Conservation (phyloP, 441 rosid genomes). For the Cnidoscolus chayamansa region DNA sequence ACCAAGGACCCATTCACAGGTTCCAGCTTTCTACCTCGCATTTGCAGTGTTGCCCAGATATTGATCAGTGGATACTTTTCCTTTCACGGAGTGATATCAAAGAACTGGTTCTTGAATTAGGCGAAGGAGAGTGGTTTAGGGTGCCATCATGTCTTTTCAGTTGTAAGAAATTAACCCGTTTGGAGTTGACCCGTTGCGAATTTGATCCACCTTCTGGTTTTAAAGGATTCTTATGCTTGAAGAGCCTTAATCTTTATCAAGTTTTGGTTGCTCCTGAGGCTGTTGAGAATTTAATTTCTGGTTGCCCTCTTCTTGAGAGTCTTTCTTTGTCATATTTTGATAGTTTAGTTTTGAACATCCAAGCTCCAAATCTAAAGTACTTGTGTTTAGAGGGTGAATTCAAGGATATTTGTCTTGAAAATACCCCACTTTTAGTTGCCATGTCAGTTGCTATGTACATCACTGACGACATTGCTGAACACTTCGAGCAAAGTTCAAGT, state of each 20-base stretch:
- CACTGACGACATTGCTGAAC: slow-evolving; percentile 70
- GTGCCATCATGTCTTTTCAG: slow-evolving; percentile 75
- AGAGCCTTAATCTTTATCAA: slow-evolving; percentile 72
- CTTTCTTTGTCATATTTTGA: slow-evolving; percentile 76
- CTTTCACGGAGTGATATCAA: slow-evolving; percentile 72
- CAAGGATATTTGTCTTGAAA: slow-evolving; percentile 66
- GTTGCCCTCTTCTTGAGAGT: slow-evolving; percentile 78
- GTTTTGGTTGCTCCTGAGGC: slow-evolving; percentile 71
- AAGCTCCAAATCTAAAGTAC: slow-evolving; percentile 77
- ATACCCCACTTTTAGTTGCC: slow-evolving; percentile 61
- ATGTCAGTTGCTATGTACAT: slow-evolving; percentile 83
- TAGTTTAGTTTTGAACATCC: slow-evolving; percentile 60
- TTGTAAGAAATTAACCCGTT: slow-evolving; percentile 53
- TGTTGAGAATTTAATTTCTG: slow-evolving; percentile 65
- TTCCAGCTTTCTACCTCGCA: slow-evolving; percentile 63
- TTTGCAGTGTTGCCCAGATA: slow-evolving; percentile 63
- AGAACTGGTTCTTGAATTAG: slow-evolving; percentile 71
- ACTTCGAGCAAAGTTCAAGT: slow-evolving; percentile 71
- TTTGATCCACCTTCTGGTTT: slow-evolving; percentile 67
- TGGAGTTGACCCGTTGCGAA: slow-evolving; percentile 80
- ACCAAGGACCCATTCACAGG: slow-evolving; percentile 85
- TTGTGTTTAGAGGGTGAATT: slow-evolving; percentile 88
- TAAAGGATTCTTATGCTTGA: slow-evolving; percentile 66
- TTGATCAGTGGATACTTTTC: slow-evolving; percentile 92
- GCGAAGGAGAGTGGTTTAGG: slow-evolving; percentile 84